Evolutionary conservation across 495 filamentous ascomycete genomes (phyloP).

Genomic region (Apiosordaria backusii): DNA sequence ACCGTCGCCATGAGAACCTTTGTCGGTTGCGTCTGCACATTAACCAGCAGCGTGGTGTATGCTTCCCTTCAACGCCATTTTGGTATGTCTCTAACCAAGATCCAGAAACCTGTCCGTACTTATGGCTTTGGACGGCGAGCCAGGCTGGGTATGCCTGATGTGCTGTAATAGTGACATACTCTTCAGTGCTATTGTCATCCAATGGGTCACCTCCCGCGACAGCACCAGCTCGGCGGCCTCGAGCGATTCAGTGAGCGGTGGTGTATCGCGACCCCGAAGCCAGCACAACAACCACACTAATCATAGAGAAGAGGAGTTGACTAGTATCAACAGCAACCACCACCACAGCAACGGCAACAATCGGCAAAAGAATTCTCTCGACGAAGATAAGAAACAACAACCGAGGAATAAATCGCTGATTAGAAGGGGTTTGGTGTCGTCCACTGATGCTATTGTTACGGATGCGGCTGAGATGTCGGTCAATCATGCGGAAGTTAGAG

Average conservation of each 20-base stretch:
- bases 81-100: background rate
- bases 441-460: background rate
- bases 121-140: constrained; percentile 50
- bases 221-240: constrained; percentile 20
- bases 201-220: constrained; percentile 54
- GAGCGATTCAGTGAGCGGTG: background rate
- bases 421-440: background rate
- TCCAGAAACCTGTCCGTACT: constrained; percentile 50
- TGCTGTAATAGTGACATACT: constrained; percentile 56
- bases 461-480: background rate
- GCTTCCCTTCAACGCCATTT: background rate
- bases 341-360: background rate
- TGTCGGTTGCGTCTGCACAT: constrained; percentile 47
- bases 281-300: background rate
- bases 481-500: background rate
- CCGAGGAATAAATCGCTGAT: background rate
- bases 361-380: background rate
- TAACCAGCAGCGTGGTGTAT: constrained; percentile 47
- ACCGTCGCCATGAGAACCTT: constrained; percentile 46
- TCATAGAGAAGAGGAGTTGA: background rate
- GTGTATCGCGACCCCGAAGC: background rate
- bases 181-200: constrained; percentile 50
- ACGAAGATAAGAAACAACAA: background rate
- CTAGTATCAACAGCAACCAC: background rate
- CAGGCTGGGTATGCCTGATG: constrained; percentile 55